Percentiles rank a stretch among this genome's conserved stretches.
phyloP scores from a whole-genome alignment of 139 green algal species.

The Nannochloris sp. region DNA sequence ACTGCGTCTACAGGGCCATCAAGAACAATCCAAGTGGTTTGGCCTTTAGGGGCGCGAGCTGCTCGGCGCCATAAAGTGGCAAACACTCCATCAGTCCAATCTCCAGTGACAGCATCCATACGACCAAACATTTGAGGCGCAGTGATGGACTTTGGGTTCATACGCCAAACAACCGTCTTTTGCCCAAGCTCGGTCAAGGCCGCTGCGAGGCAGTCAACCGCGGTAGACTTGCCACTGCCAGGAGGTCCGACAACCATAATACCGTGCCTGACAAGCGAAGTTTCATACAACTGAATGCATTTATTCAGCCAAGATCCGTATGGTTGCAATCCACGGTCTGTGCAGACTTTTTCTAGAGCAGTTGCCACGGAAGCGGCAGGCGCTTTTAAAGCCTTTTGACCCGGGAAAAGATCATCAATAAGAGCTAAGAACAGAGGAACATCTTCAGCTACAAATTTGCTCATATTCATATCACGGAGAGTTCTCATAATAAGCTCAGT shows the following conservation, averaged over 20 bases:
- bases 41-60: slow-evolving; percentile 80
- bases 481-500: slow-evolving; percentile 73
- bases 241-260: slow-evolving; percentile 90
- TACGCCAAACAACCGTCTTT: slow-evolving; percentile 88
- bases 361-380: slow-evolving; percentile 64
- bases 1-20: slow-evolving; percentile 94
- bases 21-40: slow-evolving; percentile 94
- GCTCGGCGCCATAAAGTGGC: slow-evolving; percentile 83
- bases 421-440: slow-evolving; percentile 90
- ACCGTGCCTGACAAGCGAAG: slow-evolving; percentile 81
- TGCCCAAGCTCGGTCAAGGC: slow-evolving; percentile 77
- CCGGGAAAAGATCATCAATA: slow-evolving; percentile 93
- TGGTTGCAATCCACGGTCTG: slow-evolving; percentile 59
- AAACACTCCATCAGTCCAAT: slow-evolving; percentile 94
- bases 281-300: slow-evolving; percentile 96
- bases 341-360: slow-evolving; percentile 58
- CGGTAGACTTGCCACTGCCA: slow-evolving; percentile 80
- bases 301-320: slow-evolving; percentile 86
- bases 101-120: slow-evolving; percentile 80
- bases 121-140: slow-evolving; percentile 83
- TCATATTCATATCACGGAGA: slow-evolving; percentile 96
- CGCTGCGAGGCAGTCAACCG: slow-evolving; percentile 75
- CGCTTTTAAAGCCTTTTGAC: slow-evolving; percentile 63
- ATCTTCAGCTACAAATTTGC: slow-evolving; percentile 95
- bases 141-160: slow-evolving; percentile 90